Conservation (phyloP, 768 basidiomycete species). For the Podaxis sp. region DNA sequence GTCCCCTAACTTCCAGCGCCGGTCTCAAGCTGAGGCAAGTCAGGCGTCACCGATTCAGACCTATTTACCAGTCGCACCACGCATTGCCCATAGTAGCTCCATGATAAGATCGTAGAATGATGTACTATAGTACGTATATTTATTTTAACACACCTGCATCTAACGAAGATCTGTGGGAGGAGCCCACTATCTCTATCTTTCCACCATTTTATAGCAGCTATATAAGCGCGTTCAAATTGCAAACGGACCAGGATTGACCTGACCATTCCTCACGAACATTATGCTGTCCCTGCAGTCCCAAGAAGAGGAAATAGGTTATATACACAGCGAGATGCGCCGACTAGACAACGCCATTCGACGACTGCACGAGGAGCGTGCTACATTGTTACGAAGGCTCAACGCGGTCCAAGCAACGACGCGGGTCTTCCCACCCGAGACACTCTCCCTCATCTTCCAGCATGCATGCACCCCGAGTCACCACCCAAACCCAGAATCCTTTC, state of each 20-base stretch:
- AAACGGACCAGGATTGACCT: neutral
- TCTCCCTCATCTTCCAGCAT: constrained; percentile 1
- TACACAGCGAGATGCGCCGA: neutral
- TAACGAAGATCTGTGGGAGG: no score
- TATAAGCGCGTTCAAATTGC: neutral
- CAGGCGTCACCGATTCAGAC: no score
- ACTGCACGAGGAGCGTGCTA: neutral
- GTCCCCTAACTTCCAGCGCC: no score
- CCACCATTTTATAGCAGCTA: neutral
- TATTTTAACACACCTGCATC: neutral
- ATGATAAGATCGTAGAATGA: neutral
- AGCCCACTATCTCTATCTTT: no score
- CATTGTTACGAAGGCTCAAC: neutral
- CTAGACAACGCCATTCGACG: neutral
- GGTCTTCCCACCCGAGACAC: neutral
- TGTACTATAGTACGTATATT: neutral
- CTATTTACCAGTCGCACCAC: neutral
- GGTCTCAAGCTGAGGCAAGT: no score
- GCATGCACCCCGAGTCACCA: neutral
- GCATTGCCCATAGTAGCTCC: neutral
- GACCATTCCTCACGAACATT: neutral
- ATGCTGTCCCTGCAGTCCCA: neutral
- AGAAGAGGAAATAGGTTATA: neutral
- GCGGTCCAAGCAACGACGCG: neutral
- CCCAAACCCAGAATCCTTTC: neutral